Conservation (phyloP, 1,284 basidiomycete species). For the Ganoderma resinaceum region DNA sequence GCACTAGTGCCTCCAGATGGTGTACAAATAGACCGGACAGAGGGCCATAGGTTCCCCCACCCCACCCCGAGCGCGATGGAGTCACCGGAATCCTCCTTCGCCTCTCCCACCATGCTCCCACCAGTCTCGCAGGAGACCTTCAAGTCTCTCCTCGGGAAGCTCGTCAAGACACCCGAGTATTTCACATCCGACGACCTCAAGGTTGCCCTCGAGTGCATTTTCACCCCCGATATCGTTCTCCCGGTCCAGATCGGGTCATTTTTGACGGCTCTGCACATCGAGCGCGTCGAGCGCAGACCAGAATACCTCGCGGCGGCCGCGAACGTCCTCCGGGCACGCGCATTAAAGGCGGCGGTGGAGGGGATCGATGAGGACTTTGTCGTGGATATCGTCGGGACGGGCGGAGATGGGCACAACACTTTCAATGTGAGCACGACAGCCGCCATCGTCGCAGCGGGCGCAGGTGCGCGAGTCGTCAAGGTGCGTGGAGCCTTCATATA, state of each 20-base stretch:
- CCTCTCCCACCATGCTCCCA: conserved; percentile 26
- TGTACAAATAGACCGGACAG: conserved; percentile 10
- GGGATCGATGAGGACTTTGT: conserved; percentile 68
- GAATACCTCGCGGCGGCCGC: conserved; percentile 83
- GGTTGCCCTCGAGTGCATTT: conserved; percentile 75
- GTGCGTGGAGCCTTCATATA: conserved; percentile 46
- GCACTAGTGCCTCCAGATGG: not conserved
- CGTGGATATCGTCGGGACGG: conserved; percentile 82
- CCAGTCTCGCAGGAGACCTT: conserved; percentile 63
- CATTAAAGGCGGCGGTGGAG: conserved; percentile 67
- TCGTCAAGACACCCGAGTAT: conserved; percentile 78
- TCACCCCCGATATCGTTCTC: conserved; percentile 66
- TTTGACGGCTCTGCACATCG: conserved; percentile 81
- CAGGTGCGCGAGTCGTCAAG: conserved; percentile 93
- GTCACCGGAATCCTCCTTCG: conserved; percentile 18
- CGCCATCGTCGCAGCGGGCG: conserved; percentile 93
- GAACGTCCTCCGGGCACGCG: conserved; percentile 70
- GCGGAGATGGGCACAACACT: conserved; percentile 97
- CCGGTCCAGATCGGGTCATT: conserved; percentile 86
- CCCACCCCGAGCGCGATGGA: conserved; percentile 6
- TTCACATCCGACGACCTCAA: conserved; percentile 79
- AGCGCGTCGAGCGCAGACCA: conserved; percentile 76
- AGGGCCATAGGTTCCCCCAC: not conserved
- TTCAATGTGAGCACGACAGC: conserved; percentile 99
- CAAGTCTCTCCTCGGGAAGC: conserved; percentile 76